phyloP scores from a whole-genome alignment of 2,329 filamentous ascomycete species.

The Phyllosticta ampelicida region DNA sequence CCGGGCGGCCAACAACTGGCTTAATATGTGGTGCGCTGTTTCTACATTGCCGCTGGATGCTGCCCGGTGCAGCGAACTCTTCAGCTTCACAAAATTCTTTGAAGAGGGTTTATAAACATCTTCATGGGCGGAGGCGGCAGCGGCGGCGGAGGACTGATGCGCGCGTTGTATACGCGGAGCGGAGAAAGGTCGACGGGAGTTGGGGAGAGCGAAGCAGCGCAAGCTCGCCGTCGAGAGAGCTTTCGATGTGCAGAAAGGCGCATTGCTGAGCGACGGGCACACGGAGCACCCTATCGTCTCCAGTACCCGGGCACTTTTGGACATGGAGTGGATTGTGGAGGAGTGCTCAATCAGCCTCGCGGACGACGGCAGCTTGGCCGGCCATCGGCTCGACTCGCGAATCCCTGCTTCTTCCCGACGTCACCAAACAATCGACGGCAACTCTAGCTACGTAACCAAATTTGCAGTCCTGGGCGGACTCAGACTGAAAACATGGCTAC shows the following conservation, averaged over 20 bases:
- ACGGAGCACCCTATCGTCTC: background rate
- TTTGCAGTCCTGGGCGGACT: too few relatives aligned
- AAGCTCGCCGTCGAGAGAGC: background rate
- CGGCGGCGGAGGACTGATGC: background rate
- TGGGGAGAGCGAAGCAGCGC: background rate
- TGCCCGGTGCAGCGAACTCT: background rate
- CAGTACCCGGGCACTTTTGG: background rate
- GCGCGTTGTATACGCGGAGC: background rate
- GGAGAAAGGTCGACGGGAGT: background rate
- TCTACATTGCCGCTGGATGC: background rate
- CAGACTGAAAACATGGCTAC: too few relatives aligned
- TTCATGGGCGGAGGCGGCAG: background rate
- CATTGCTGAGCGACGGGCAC: background rate
- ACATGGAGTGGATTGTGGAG: background rate
- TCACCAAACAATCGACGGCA: background rate
- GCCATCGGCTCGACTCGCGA: background rate
- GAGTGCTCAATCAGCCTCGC: background rate
- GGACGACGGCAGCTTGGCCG: background rate
- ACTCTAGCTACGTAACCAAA: too few relatives aligned
- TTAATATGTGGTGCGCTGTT: conserved; percentile 23
- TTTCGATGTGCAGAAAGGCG: background rate
- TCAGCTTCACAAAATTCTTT: background rate
- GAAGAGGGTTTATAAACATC: background rate
- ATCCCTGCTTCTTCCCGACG: background rate
- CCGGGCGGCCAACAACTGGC: conserved; percentile 46